Evolutionary conservation across 2,329 filamentous ascomycete genomes (phyloP), one percentile per base, ranked within the genome.

Genomic region (Fusarium sp.): DNA sequence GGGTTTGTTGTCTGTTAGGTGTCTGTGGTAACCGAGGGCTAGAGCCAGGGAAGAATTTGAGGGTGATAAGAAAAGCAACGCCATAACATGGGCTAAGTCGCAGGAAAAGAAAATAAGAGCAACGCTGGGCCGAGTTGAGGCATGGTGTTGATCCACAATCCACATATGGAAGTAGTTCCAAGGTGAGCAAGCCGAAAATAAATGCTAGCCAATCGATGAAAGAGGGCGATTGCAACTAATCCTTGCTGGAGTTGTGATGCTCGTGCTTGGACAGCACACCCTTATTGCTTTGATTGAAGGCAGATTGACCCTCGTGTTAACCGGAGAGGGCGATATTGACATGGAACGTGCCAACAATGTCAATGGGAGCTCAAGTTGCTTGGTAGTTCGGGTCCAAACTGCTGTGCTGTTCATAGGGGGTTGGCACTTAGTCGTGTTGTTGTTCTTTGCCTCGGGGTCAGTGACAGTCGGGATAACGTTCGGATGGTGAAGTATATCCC

Each of bases 321-420:
- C 49, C 72, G 70, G 72, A 61, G 72, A 74, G 55, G 56, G 70
- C 65, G 65, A 71, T 69, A 54, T 63, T 73, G 68, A 60, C 47
- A 74, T 65, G 72, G 72, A 44, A 70, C 70, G 62, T 73, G 67
- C 65, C 52, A 65, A 57, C 53, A 58, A 58, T 61, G 54, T 56
- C 28, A 31, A 31, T 58, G 47, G 45, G 51, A 63, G 33, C 33
- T 55, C 50, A 59, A 45, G 34, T 47, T 46, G 24, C 21, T 43
- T 45, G 60, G 34, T 47, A 42, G 31, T n/a, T 43, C 43, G 38
- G 49, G 38, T 61, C 55, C 49, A 55, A 61, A 33, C 40, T 49
- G 45, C 46, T 31, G 36, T 59, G 51, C 51, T 57, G 39, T 54
- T 55, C 40, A 51, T 47, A 51, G 6, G 53, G 61, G 49, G 43